Evolutionary conservation across 768 basidiomycete genomes (phyloP).

Genomic region (Lactarius pseudohatsudake): DNA sequence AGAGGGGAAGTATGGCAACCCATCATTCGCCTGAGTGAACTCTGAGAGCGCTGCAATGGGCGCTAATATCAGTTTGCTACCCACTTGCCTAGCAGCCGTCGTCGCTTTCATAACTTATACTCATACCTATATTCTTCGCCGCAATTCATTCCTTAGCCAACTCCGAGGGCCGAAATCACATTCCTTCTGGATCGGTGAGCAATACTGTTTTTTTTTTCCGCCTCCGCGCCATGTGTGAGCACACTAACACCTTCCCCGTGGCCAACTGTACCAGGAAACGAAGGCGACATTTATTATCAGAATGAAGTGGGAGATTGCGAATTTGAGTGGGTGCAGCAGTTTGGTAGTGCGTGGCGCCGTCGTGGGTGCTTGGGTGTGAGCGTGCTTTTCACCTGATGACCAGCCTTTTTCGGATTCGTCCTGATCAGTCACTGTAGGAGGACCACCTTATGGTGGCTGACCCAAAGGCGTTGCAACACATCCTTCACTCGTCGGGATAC

Average conservation of each 20-base stretch:
- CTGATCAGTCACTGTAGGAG: conserved; percentile 7
- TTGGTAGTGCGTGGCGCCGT: conserved; percentile 26
- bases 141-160: conserved; percentile 13
- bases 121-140: neutral
- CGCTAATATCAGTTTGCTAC: neutral
- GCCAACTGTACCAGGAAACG: conserved; percentile 29
- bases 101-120: neutral
- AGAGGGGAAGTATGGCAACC: neutral
- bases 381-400: neutral
- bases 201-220: neutral
- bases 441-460: conserved; percentile 7
- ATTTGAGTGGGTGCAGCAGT: conserved; percentile 22
- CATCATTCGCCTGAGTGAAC: neutral
- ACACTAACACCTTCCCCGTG: neutral
- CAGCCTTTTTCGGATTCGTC: neutral
- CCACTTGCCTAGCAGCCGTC: neutral
- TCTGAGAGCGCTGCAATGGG: neutral
- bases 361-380: conserved; percentile 28
- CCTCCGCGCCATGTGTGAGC: neutral
- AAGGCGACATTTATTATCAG: conserved; percentile 28
- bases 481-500: conserved; percentile 34
- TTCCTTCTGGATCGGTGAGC: conserved; percentile 23
- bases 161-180: conserved; percentile 1
- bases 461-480: conserved; percentile 33
- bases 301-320: conserved; percentile 32